Percentiles rank a stretch among this genome's conserved stretches.
These are phyloP conservation scores for Chrysanthemum seticuspe DNA, from an alignment of 129 eudicot species.

Conservation along the genomic window DNA sequence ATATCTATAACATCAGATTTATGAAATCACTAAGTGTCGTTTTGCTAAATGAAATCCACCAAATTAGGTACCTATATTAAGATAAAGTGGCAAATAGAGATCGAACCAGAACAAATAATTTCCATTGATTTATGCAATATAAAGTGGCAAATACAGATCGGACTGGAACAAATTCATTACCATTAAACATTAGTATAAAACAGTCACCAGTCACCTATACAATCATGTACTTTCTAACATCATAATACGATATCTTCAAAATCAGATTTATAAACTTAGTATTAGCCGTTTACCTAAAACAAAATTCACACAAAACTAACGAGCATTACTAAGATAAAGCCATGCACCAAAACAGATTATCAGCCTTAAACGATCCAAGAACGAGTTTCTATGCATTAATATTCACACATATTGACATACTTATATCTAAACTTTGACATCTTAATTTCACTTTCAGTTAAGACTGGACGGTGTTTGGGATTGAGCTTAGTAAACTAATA, in stretches of 20 bases:
- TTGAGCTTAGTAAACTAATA: too few species aligned
- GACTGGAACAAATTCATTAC: background rate
- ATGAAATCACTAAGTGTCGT: background rate
- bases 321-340: background rate
- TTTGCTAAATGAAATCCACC: background rate
- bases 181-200: too few species aligned
- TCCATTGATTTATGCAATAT: background rate
- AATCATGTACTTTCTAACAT: too few species aligned
- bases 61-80: background rate
- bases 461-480: too few species aligned
- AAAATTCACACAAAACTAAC: background rate
- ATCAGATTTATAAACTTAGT: too few species aligned
- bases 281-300: too few species aligned
- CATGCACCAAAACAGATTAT: background rate
- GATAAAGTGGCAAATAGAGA: background rate
- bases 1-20: constrained; percentile 5
- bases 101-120: background rate
- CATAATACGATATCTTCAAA: too few species aligned
- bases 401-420: background rate
- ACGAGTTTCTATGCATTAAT: background rate
- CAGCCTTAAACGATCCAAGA: background rate
- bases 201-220: too few species aligned
- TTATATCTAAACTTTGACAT: too few species aligned
- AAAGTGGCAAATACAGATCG: background rate
- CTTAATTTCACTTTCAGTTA: too few species aligned